Base-by-base conservation (phyloP, 2,329 filamentous ascomycete genomes). In the Apiospora koreana region DNA sequence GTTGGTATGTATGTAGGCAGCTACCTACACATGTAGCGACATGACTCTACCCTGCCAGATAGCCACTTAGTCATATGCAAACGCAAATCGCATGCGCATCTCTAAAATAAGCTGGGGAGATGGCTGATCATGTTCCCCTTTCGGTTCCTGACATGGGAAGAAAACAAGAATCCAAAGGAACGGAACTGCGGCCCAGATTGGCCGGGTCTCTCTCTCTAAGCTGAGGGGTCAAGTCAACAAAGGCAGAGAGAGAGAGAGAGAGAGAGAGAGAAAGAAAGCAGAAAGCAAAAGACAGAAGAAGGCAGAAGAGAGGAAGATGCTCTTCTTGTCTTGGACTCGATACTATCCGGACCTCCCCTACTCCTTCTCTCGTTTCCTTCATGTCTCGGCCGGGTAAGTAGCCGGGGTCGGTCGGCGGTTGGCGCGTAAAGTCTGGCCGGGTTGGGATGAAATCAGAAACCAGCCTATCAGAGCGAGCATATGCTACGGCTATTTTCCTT, bases 401-500 rank as follows among this genome's bases (percentile, higher is more conserved):
- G 28, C 7, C 50, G 50, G 14, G 25, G n/a, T n/a, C n/a, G n/a
- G 28, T 62, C 21, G 31, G 21, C 54, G 28, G 31, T n/a, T 38
- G 54, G 54, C 31, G 54, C 54, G 54, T 43, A 43, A 18, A 8
- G 41, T 18, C 41, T 43, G 41, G 41, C 21, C 54, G 31, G 31
- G 28, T 5, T 9, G 10, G 21, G 9, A 25, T 18, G 25, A 28
- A 58, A 35, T 8, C n/a, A n/a, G 25, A 28, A 35, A 4, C 35
- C 18, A 62, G 21, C 54, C 54, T 62, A 62, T 62, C 54, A 62
- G 54, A 62, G 31, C 54, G 31, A 5, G 23, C 23, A 25, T 23
- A 28, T 14, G 64, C 14, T 35, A 45, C 65, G 65, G 42, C 42
- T 46, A 67, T 67, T 46, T 67, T 67, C 65, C 65, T 31, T 46